phyloP scores from a whole-genome alignment of 2,329 filamentous ascomycete species.

The Arachnopeziza araneosa region DNA sequence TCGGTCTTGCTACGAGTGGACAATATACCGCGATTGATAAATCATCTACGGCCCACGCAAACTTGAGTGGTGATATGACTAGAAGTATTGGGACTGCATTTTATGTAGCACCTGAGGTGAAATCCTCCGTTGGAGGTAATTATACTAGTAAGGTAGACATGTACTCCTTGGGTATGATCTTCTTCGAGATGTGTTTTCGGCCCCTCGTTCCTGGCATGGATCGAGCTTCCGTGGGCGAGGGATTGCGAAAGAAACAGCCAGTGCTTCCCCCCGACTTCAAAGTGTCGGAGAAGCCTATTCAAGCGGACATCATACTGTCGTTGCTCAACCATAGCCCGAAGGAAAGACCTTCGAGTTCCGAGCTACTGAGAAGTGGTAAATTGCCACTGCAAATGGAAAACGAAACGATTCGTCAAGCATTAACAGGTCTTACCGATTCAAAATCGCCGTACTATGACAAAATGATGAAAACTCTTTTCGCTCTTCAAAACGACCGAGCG shows the following conservation, averaged over 20 bases:
- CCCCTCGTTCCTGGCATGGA: conserved; percentile 56
- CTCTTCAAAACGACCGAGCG: conserved; percentile 63
- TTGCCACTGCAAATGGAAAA: conserved; percentile 90
- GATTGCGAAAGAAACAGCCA: conserved; percentile 62
- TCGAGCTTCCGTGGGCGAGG: conserved; percentile 57
- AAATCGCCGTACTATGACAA: conserved; percentile 85
- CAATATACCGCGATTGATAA: conserved; percentile 62
- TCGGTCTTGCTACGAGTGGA: conserved; percentile 86
- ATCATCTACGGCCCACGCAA: conserved; percentile 22
- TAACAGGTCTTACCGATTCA: conserved; percentile 75
- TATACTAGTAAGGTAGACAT: conserved; percentile 97
- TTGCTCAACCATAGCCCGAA: conserved; percentile 78
- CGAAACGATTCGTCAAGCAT: conserved; percentile 77
- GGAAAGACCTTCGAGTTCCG: conserved; percentile 73
- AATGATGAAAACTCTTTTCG: conserved; percentile 81
- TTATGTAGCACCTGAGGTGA: conserved; percentile 90
- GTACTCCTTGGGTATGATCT: conserved; percentile 95
- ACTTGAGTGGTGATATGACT: conserved; percentile 55
- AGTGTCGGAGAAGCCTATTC: conserved; percentile 59
- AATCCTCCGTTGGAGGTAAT: conserved; percentile 64
- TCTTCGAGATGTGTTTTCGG: conserved; percentile 92
- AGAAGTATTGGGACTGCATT: conserved; percentile 71
- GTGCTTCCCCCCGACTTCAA: conserved; percentile 69
- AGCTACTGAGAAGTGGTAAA: conserved; percentile 79
- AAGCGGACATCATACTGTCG: conserved; percentile 72